Conservation (phyloP, 2,329 filamentous ascomycete species). For the Periconia macrospinosa region DNA sequence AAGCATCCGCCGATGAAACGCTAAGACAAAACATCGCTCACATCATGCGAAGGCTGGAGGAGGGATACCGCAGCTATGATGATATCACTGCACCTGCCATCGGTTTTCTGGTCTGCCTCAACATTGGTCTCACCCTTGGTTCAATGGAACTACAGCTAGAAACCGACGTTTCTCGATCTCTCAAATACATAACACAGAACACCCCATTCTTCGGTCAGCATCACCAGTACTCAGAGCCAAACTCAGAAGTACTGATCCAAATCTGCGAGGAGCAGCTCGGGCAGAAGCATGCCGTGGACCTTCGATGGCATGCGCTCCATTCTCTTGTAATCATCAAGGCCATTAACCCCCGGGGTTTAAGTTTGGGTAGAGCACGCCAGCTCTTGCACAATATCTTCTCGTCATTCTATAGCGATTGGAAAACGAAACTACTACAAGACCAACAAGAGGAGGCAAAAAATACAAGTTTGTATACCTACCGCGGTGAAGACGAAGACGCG, state of each 20-base stretch:
- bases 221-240: constrained; percentile 9
- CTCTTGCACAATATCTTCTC: constrained; percentile 69
- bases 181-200: constrained; percentile 26
- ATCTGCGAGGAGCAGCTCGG: constrained; percentile 22
- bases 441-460: constrained; percentile 73
- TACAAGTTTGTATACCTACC: constrained; percentile 80
- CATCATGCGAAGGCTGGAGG: constrained; percentile 69
- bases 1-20: constrained; percentile 34
- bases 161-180: constrained; percentile 16
- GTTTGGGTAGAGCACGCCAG: constrained; percentile 26
- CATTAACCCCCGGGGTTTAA: constrained; percentile 21
- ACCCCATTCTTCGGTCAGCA: constrained; percentile 38
- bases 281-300: constrained; percentile 26
- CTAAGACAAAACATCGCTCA: constrained; percentile 63
- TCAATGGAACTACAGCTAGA: constrained; percentile 23
- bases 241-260: constrained; percentile 18
- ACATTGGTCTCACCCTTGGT: constrained; percentile 69
- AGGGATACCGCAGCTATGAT: constrained; percentile 76
- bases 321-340: constrained; percentile 26
- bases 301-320: constrained; percentile 41
- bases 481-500: constrained; percentile 77
- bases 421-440: constrained; percentile 72
- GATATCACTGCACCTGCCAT: constrained; percentile 80
- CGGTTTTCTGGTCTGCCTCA: constrained; percentile 77
- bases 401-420: constrained; percentile 79